These are phyloP conservation scores for Ochromonadaceae sp. DNA, from an alignment of 352 stramenopile genomes.

Conservation along the genomic window DNA sequence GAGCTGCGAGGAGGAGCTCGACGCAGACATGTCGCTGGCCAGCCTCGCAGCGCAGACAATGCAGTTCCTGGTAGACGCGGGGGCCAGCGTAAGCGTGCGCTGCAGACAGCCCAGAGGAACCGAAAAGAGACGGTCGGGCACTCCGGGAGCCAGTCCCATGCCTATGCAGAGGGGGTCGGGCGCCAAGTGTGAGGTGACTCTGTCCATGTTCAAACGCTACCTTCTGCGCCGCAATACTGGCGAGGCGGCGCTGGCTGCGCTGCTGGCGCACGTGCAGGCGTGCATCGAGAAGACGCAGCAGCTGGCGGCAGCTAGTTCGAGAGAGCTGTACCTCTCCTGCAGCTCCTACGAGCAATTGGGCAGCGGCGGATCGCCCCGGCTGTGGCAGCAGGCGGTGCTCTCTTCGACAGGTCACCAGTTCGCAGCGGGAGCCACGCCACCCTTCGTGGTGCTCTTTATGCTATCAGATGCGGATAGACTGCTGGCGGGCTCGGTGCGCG, in stretches of 20 bases:
- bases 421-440: neutral
- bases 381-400: conserved; percentile 1
- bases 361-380: neutral
- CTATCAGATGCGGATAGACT: neutral
- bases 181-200: conserved; percentile 1
- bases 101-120: too few relatives aligned
- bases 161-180: too few relatives aligned
- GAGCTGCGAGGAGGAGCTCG: neutral
- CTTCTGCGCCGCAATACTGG: neutral
- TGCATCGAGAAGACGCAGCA: neutral
- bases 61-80: conserved; percentile 3
- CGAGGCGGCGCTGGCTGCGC: neutral
- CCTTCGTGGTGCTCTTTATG: neutral
- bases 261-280: neutral
- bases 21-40: neutral
- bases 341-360: neutral
- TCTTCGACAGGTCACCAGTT: neutral
- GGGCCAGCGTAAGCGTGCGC: neutral
- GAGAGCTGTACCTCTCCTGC: neutral
- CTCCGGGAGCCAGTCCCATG: too few relatives aligned
- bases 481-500: neutral
- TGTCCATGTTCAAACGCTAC: conserved; percentile 12
- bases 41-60: neutral
- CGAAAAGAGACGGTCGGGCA: too few relatives aligned
- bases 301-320: neutral